Conservation (phyloP, 371 early-diverging fungal genomes). For the Mortierella sp. region DNA sequence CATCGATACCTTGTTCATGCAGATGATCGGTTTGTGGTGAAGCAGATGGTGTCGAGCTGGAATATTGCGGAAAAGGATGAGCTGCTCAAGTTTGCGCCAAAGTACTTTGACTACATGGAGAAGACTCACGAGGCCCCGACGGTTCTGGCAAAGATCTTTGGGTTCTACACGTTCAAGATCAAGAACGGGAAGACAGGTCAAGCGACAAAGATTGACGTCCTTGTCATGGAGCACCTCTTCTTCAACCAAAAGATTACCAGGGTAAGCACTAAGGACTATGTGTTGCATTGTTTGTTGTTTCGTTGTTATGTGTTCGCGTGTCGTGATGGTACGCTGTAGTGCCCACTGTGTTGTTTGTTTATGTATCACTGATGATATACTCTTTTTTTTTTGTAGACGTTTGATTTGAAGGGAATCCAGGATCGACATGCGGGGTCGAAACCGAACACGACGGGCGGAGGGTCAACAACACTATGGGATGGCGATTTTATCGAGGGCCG, state of each 20-base stretch:
- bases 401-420: slow-evolving; percentile 92
- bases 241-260: slow-evolving; percentile 77
- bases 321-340: not conserved
- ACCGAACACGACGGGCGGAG: slow-evolving; percentile 33
- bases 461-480: slow-evolving; percentile 73
- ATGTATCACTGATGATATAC: not conserved
- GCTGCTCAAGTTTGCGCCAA: slow-evolving; percentile 90
- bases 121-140: slow-evolving; percentile 75
- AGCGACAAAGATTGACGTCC: slow-evolving; percentile 81
- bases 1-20: not conserved
- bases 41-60: slow-evolving; percentile 85
- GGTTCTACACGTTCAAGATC: slow-evolving; percentile 87
- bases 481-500: slow-evolving; percentile 76
- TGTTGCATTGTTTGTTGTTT: not conserved
- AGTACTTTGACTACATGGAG: slow-evolving; percentile 91
- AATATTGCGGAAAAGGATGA: slow-evolving; percentile 88
- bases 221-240: slow-evolving; percentile 97
- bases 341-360: not conserved
- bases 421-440: slow-evolving; percentile 64
- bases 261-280: slow-evolving; percentile 53
- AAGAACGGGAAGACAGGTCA: slow-evolving; percentile 75
- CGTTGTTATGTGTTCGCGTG: not conserved
- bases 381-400: slow-evolving; percentile 63
- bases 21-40: slow-evolving; percentile 91
- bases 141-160: slow-evolving; percentile 92